Conservation (phyloP, 768 basidiomycete species). For the Termitomyces sp. region DNA sequence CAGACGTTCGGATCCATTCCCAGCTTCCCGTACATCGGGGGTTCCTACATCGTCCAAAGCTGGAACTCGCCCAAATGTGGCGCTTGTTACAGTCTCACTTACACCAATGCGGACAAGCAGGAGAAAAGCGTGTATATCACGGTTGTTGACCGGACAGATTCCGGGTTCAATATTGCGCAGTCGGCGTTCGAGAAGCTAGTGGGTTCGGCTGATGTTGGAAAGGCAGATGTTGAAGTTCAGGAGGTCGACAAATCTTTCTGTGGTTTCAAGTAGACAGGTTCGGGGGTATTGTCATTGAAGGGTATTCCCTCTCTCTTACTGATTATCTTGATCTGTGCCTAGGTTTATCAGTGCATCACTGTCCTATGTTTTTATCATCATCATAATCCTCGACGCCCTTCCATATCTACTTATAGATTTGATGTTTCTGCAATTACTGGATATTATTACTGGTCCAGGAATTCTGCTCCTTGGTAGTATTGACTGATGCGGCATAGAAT, state of each 20-base stretch:
- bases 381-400: too few species aligned
- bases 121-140: constrained; percentile 36
- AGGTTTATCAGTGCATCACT: not conserved
- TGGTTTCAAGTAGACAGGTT: constrained; percentile 10
- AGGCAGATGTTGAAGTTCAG: constrained; percentile 3
- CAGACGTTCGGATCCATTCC: constrained; percentile 45
- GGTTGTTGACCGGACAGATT: constrained; percentile 38
- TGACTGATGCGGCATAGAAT: too few species aligned
- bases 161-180: constrained; percentile 22
- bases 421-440: too few species aligned
- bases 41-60: constrained; percentile 34
- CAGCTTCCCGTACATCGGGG: constrained; percentile 52
- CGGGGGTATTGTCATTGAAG: not conserved
- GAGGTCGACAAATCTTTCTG: constrained; percentile 10
- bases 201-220: constrained; percentile 10
- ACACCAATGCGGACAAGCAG: constrained; percentile 17
- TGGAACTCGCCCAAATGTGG: constrained; percentile 50
- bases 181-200: constrained; percentile 27
- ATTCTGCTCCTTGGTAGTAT: too few species aligned
- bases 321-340: not conserved
- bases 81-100: constrained; percentile 50
- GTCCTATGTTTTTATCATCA: not conserved
- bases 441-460: not conserved
- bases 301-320: too few species aligned
- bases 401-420: not conserved